Percentiles rank a stretch among this genome's conserved stretches.
phyloP scores from a whole-genome alignment of 495 filamentous ascomycete species.

The Neurospora cerealis region DNA sequence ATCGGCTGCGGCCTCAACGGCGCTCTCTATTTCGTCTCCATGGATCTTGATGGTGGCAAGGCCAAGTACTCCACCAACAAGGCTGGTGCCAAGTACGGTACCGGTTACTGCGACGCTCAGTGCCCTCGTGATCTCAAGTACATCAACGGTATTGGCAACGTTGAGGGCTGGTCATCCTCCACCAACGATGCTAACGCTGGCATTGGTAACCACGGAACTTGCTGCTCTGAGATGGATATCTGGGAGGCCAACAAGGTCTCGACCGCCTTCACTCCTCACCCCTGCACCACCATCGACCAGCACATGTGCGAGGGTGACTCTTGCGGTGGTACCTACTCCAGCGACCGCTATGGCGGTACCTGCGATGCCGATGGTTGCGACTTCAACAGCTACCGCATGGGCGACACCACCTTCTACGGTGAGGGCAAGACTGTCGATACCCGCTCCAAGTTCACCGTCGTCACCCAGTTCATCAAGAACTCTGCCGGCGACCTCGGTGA shows the following conservation, averaged over 20 bases:
- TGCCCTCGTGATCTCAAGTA: slow-evolving; percentile 46
- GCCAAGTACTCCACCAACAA: slow-evolving; percentile 42
- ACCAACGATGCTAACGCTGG: slow-evolving; percentile 51
- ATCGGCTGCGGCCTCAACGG: slow-evolving; percentile 47
- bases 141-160: slow-evolving; percentile 45
- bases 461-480: slow-evolving; percentile 56
- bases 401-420: slow-evolving; percentile 54
- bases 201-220: slow-evolving; percentile 49
- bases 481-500: slow-evolving; percentile 44
- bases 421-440: slow-evolving; percentile 53
- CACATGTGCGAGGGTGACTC: slow-evolving; percentile 41
- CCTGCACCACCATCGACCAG: slow-evolving; percentile 50
- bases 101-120: slow-evolving; percentile 51
- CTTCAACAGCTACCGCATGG: slow-evolving; percentile 66
- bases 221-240: slow-evolving; percentile 68
- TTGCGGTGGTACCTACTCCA: slow-evolving; percentile 43
- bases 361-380: slow-evolving; percentile 70
- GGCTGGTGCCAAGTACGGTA: slow-evolving; percentile 49
- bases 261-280: slow-evolving; percentile 55
- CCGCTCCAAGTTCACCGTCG: slow-evolving; percentile 56
- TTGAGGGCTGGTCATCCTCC: slow-evolving; percentile 51
- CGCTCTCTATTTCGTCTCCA: slow-evolving; percentile 50
- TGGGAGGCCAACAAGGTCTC: slow-evolving; percentile 64
- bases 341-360: slow-evolving; percentile 42
- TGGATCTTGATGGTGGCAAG: slow-evolving; percentile 46